Base-by-base conservation (phyloP, 1,284 basidiomycete genomes). In the Phellopilus nigrolimitatus region DNA sequence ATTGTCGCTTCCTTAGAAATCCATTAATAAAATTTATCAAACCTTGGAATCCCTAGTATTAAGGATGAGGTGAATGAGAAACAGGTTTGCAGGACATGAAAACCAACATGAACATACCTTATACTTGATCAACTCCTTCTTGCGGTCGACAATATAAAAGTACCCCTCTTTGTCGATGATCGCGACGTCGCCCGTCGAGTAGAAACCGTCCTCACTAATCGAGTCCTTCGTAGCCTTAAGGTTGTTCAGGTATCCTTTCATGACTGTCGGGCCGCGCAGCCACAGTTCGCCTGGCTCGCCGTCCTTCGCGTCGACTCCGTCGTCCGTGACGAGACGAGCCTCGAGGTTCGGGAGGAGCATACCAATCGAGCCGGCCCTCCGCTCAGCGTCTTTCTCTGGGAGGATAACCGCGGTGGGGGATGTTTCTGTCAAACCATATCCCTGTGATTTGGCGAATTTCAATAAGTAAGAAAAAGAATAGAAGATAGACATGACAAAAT, bases 101-200 rank as follows among this genome's bases (percentile, higher is more conserved):
- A 33, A n/a, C 2, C 34, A 24, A 38, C n/a, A 39, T 28, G 6
- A 27, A 53, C 66, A 12, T 31, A 73, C 83, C 71, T 86, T 87
- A 67, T 91, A 91, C 65, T 92, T 91, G 70, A 93, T 88, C 28
- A 92, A 67, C 62, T 92, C 90, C 60, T 92, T 92, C 57, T 80
- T 74, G 38, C 86, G 66, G 60, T 88, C 85, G 1, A 88, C 78
- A 46, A 88, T 80, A 42, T 69, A 75, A 57, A 76, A 82, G 57
- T 69, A 82, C 0, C 88, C 89, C 1, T 89, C 79, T 2, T 65
- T 57, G 57, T 88, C 84, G 7, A 76, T 65, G 9, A 75, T 66
- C 0, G 76, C 82, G 40, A 91, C 76, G 64, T 93, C 90, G 1
- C 90, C 90, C 0, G 88, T 93, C 72, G 87, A 89, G 73, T 91